Conservation (phyloP, 495 filamentous ascomycete genomes). For the Daldinia caldariorum region DNA sequence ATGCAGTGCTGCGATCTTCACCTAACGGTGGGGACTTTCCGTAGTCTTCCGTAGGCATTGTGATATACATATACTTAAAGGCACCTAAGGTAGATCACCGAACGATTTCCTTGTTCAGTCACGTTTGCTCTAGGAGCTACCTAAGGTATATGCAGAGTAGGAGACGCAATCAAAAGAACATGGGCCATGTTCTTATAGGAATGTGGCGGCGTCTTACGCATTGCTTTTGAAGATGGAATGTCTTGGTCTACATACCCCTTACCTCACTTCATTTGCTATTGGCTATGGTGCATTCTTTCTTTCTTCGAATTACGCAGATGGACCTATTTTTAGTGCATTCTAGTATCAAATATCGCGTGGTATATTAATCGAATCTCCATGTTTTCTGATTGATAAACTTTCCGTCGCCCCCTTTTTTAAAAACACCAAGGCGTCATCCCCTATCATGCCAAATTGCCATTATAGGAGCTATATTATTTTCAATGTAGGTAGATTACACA, state of each 20-base stretch:
- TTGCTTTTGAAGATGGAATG: background rate
- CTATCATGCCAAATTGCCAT: too few relatives aligned
- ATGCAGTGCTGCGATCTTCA: background rate
- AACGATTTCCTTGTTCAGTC: background rate
- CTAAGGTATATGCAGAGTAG: background rate
- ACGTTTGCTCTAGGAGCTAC: background rate
- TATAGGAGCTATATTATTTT: too few relatives aligned
- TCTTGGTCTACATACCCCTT: background rate
- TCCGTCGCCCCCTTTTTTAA: background rate
- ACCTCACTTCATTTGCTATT: background rate
- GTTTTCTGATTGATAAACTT: background rate
- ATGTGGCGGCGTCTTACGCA: background rate
- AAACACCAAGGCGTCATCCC: background rate
- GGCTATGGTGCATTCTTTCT: background rate
- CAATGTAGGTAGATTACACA: too few relatives aligned
- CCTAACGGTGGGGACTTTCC: background rate
- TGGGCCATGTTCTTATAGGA: conserved; percentile 1
- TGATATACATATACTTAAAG: background rate
- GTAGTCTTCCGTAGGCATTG: background rate
- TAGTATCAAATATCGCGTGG: background rate
- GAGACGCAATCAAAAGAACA: conserved; percentile 4
- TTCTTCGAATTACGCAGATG: background rate
- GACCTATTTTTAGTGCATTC: background rate
- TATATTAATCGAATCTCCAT: background rate
- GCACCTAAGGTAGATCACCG: background rate